phyloP scores from a whole-genome alignment of 1,284 basidiomycete species.

The Gymnopus androsaceus region DNA sequence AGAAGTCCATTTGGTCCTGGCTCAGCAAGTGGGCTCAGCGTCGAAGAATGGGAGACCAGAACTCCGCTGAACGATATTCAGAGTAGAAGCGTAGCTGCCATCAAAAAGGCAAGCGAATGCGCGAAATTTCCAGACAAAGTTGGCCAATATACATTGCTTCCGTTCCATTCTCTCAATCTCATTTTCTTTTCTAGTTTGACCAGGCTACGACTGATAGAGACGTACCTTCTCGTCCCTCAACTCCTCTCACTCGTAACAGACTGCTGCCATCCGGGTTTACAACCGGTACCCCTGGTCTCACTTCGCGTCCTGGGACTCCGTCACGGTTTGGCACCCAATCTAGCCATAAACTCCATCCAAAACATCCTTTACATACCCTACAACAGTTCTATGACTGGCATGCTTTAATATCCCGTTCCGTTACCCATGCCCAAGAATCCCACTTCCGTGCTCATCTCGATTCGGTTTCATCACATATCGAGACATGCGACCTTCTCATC shows the following conservation, averaged over 20 bases:
- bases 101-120: slow-evolving; percentile 67
- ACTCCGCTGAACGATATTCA: slow-evolving; percentile 76
- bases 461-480: slow-evolving; percentile 71
- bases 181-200: background rate
- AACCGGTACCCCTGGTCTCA: slow-evolving; percentile 24
- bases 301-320: slow-evolving; percentile 32
- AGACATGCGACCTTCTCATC: slow-evolving; percentile 73
- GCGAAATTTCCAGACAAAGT: slow-evolving; percentile 75
- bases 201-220: slow-evolving; percentile 8
- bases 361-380: slow-evolving; percentile 77
- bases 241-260: slow-evolving; percentile 19
- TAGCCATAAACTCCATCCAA: slow-evolving; percentile 61
- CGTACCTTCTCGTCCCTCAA: slow-evolving; percentile 27
- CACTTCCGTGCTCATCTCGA: slow-evolving; percentile 84
- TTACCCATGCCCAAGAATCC: slow-evolving; percentile 88
- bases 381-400: slow-evolving; percentile 97
- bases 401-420: slow-evolving; percentile 80
- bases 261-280: slow-evolving; percentile 24
- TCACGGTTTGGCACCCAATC: slow-evolving; percentile 40
- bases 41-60: slow-evolving; percentile 89
- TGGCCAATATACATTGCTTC: slow-evolving; percentile 22
- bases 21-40: slow-evolving; percentile 37
- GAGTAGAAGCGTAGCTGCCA: slow-evolving; percentile 60
- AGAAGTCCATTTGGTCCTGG: background rate
- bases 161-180: background rate